A percentile compares a stretch with the other conserved stretches of the same genome.
Evolutionary conservation across 768 basidiomycete genomes (phyloP).

Genomic region (Daedalea quercina): DNA sequence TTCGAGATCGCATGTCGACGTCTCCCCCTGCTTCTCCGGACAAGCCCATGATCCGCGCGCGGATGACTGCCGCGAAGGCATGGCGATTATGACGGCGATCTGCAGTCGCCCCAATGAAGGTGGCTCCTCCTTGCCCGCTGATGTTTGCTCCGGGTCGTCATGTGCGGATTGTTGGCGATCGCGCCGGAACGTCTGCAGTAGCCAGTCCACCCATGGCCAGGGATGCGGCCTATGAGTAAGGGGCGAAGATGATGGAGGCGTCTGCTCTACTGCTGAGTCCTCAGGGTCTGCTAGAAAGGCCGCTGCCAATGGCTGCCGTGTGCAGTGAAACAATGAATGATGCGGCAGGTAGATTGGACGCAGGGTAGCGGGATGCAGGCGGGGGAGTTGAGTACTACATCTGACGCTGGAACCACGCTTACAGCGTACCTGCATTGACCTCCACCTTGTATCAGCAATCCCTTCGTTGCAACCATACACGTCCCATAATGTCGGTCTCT

Average conservation of each 20-base stretch:
- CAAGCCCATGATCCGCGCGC: background rate
- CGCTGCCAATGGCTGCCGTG: background rate
- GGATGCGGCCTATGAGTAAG: background rate
- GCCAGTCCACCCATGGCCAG: background rate
- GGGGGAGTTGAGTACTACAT: background rate
- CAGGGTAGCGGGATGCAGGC: background rate
- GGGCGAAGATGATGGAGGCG: background rate
- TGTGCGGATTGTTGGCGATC: background rate
- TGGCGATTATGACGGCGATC: slow-evolving; percentile 9
- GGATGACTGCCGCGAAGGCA: slow-evolving; percentile 8
- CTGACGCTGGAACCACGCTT: no score
- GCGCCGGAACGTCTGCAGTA: background rate
- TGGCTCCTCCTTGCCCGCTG: background rate
- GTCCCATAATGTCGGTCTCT: slow-evolving; percentile 13
- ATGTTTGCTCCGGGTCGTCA: background rate
- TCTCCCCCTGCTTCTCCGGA: background rate
- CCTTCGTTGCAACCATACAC: background rate
- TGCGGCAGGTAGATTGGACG: no score
- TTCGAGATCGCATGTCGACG: background rate
- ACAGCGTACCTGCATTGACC: background rate
- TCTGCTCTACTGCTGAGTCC: background rate
- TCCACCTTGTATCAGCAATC: no score
- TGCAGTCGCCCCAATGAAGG: slow-evolving; percentile 3
- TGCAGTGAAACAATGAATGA: background rate
- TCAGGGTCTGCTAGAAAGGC: background rate